A percentile compares a stretch with the other conserved stretches of the same genome.
Evolutionary conservation across 2,329 filamentous ascomycete species (phyloP).

Genomic region (Cladophialophora psammophila): DNA sequence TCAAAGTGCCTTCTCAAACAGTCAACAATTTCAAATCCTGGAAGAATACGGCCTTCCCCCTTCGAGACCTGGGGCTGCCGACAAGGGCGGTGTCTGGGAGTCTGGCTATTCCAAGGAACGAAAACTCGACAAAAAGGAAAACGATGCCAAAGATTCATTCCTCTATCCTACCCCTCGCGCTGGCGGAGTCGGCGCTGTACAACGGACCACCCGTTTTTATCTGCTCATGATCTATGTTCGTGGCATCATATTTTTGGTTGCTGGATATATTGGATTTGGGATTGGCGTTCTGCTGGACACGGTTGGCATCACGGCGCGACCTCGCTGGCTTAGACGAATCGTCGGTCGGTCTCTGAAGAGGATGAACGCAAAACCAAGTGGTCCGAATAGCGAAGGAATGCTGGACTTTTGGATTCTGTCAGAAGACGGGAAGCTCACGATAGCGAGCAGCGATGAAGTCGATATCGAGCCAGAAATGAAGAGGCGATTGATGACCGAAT

Average conservation of each 20-base stretch:
- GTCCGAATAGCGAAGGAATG: constrained; percentile 39
- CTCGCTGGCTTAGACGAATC: constrained; percentile 65
- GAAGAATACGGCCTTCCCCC: constrained; percentile 43
- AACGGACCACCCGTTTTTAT: constrained; percentile 79
- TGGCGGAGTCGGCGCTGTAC: constrained; percentile 78
- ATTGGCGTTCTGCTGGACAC: constrained; percentile 62
- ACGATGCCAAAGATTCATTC: constrained; percentile 40
- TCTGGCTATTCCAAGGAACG: constrained; percentile 57
- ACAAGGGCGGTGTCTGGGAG: constrained; percentile 49
- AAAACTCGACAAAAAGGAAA: constrained; percentile 51
- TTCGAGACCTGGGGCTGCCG: constrained; percentile 44
- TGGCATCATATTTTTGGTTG: constrained; percentile 72
- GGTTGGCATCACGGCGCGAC: constrained; percentile 67
- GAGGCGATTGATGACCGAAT: constrained; percentile 59
- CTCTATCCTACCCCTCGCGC: constrained; percentile 47
- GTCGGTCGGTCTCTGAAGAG: constrained; percentile 43
- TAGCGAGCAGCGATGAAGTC: constrained; percentile 69
- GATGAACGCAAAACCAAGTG: constrained; percentile 37
- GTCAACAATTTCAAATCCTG: constrained; percentile 41
- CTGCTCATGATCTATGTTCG: constrained; percentile 76
- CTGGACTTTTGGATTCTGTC: constrained; percentile 63
- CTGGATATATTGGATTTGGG: constrained; percentile 65
- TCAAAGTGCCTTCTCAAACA: constrained; percentile 23
- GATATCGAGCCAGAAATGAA: constrained; percentile 85
- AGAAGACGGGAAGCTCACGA: constrained; percentile 60